Percentiles rank a stretch among this genome's conserved stretches.
Evolutionary conservation across 164 flowering plant species (phyloP).

Genomic region (Sedum album): DNA sequence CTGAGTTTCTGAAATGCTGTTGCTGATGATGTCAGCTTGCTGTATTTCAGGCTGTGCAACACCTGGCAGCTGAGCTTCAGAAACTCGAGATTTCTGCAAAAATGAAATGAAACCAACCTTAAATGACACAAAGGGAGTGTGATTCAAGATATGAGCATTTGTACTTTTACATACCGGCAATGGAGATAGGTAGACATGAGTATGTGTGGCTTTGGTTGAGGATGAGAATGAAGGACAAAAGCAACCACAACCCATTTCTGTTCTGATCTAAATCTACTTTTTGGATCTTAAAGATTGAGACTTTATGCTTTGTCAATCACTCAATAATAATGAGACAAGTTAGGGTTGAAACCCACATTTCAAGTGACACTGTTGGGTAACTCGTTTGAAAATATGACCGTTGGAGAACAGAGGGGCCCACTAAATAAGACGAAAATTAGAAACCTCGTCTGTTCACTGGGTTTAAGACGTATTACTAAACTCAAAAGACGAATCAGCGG

Average conservation of each 20-base stretch:
- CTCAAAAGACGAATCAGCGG: too few relatives aligned
- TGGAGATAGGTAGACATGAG: slow-evolving; percentile 2
- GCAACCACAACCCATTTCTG: slow-evolving; percentile 3
- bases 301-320: background rate
- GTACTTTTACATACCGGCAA: background rate
- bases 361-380: background rate
- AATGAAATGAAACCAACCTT: background rate
- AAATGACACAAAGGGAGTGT: too few relatives aligned
- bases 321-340: background rate
- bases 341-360: background rate
- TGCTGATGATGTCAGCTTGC: background rate
- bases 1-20: background rate
- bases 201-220: background rate
- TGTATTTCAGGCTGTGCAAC: background rate
- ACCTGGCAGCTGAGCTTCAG: background rate
- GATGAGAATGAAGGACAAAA: background rate
- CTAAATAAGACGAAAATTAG: background rate
- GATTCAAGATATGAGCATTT: background rate
- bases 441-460: too few relatives aligned
- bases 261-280: background rate
- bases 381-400: slow-evolving; percentile 5
- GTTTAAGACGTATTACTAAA: too few relatives aligned
- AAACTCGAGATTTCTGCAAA: slow-evolving; percentile 1
- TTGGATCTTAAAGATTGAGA: background rate
- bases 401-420: background rate